These are phyloP conservation scores for Hanseniaspora pseudoguilliermondii DNA, from an alignment of 805 yeast genomes.

Conservation along the genomic window DNA sequence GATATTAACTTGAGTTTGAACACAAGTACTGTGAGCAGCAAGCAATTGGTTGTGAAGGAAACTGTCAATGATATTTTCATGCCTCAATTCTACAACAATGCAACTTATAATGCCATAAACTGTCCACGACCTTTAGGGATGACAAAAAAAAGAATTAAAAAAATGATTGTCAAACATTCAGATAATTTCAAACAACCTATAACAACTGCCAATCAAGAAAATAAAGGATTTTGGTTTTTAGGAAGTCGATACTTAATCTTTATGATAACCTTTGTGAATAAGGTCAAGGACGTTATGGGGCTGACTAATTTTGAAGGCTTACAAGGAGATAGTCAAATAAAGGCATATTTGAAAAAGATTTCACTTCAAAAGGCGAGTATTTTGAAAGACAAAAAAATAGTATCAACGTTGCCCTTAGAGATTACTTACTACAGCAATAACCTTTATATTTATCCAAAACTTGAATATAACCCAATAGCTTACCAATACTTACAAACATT, in stretches of 20 bases:
- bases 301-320: background rate
- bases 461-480: slow-evolving; percentile 12
- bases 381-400: background rate
- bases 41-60: slow-evolving; percentile 16
- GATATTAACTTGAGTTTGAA: background rate
- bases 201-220: background rate
- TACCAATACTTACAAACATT: slow-evolving; percentile 20
- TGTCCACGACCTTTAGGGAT: slow-evolving; percentile 25
- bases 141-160: slow-evolving; percentile 19
- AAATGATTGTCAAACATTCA: slow-evolving; percentile 13
- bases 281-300: background rate
- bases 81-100: slow-evolving; percentile 16
- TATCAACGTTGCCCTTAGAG: slow-evolving; percentile 15
- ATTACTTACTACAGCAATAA: background rate
- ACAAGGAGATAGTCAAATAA: background rate
- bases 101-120: slow-evolving; percentile 17
- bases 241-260: slow-evolving; percentile 1
- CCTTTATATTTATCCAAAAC: background rate
- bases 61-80: slow-evolving; percentile 19
- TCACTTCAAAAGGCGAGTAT: background rate
- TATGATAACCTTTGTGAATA: background rate
- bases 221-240: slow-evolving; percentile 10
- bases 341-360: background rate
- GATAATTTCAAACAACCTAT: slow-evolving; percentile 6
- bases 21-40: background rate